Conservation (phyloP, 192 early-diverging fungal genomes). For the Martensiomyces pterosporus region DNA sequence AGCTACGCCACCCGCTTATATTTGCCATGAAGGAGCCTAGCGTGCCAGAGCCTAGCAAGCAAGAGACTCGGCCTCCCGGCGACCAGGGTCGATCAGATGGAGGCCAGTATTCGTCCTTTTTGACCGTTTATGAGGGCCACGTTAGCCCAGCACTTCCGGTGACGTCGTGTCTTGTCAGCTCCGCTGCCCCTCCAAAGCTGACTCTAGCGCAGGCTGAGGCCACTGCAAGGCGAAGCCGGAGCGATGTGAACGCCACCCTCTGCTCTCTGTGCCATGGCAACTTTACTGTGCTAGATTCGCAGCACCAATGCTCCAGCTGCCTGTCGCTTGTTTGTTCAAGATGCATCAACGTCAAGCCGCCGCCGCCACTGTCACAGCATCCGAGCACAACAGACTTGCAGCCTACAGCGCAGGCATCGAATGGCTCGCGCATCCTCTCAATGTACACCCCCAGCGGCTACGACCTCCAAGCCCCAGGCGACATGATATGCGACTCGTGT, state of each 20-base stretch:
- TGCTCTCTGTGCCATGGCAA: constrained; percentile 44
- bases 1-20: constrained; percentile 11
- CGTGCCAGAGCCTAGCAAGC: no score
- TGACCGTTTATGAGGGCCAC: constrained; percentile 28
- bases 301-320: constrained; percentile 45
- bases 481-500: constrained; percentile 30
- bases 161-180: constrained; percentile 29
- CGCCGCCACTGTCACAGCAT: no score
- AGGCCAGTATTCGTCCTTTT: constrained; percentile 15
- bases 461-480: constrained; percentile 15
- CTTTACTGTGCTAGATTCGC: constrained; percentile 25
- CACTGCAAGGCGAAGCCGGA: constrained; percentile 11
- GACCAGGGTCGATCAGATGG: background rate
- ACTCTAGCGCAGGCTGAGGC: constrained; percentile 40
- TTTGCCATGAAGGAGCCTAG: constrained; percentile 19
- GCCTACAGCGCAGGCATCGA: background rate
- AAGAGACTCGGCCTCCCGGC: background rate
- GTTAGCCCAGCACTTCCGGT: constrained; percentile 1
- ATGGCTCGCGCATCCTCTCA: constrained; percentile 26
- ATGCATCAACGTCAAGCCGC: constrained; percentile 17
- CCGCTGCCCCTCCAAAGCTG: constrained; percentile 36
- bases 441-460: constrained; percentile 40
- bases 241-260: constrained; percentile 13
- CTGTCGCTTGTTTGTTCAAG: constrained; percentile 33
- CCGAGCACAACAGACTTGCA: no score